phyloP scores from a whole-genome alignment of 1,284 basidiomycete species.

The Melampsora occidentalis region DNA sequence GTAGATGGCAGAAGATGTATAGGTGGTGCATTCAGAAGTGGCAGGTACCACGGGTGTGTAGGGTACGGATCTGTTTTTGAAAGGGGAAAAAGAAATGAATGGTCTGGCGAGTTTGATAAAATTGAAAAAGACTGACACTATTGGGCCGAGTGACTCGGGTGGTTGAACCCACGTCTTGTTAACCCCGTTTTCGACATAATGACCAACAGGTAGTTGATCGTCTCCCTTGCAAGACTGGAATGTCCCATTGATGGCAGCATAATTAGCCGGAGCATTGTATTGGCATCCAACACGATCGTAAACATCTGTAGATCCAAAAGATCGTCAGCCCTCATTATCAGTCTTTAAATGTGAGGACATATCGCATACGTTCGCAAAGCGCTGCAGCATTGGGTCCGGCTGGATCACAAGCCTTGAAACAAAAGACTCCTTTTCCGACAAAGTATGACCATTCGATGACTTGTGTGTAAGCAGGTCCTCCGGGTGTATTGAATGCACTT shows the following conservation, averaged over 20 bases:
- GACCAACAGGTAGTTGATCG: constrained; percentile 44
- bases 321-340: neutral
- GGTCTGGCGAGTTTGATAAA: neutral
- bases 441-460: constrained; percentile 65
- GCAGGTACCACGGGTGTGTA: constrained; percentile 64
- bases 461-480: constrained; percentile 55
- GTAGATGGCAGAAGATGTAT: constrained; percentile 61
- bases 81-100: neutral
- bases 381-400: constrained; percentile 57
- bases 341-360: neutral
- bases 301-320: constrained; percentile 57
- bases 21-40: constrained; percentile 64
- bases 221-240: constrained; percentile 46
- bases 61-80: constrained; percentile 57
- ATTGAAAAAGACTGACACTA: constrained; percentile 49
- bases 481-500: neutral
- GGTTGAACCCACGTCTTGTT: constrained; percentile 61
- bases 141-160: constrained; percentile 62
- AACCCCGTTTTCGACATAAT: constrained; percentile 26
- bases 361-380: constrained; percentile 55
- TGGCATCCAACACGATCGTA: constrained; percentile 67
- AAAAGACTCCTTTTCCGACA: constrained; percentile 62
- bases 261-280: constrained; percentile 58
- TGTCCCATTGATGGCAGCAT: constrained; percentile 45
- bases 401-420: constrained; percentile 65